phyloP scores from a whole-genome alignment of 1,139 yeast species.

The Taphrina betulina region DNA sequence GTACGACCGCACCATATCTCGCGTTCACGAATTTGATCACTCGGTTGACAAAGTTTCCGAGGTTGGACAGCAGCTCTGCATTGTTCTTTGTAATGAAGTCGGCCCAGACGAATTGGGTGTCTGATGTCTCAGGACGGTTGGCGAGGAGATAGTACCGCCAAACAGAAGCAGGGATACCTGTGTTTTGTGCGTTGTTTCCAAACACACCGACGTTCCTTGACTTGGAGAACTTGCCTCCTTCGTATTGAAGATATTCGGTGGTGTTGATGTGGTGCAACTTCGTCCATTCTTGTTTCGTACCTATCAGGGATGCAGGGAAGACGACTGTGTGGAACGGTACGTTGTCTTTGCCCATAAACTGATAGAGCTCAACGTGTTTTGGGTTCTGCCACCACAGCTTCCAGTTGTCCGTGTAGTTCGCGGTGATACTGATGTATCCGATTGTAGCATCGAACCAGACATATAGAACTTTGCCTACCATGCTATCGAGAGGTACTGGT shows the following conservation, averaged over 20 bases:
- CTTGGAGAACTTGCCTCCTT: constrained; percentile 96
- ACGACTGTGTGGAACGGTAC: constrained; percentile 98
- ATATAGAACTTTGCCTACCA: constrained; percentile 82
- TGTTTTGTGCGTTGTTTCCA: constrained; percentile 94
- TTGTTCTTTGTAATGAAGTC: constrained; percentile 93
- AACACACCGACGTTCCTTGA: constrained; percentile 96
- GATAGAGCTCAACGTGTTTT: constrained; percentile 78
- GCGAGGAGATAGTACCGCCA: constrained; percentile 96
- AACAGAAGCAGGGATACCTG: constrained; percentile 85
- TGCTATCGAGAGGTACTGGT: constrained; percentile 80
- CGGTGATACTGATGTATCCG: constrained; percentile 94
- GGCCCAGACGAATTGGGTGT: constrained; percentile 94
- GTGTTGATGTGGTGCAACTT: constrained; percentile 86
- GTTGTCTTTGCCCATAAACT: constrained; percentile 99
- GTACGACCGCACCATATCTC: constrained; percentile 87
- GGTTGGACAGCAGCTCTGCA: constrained; percentile 86
- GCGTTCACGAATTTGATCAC: constrained; percentile 84
- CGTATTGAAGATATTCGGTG: constrained; percentile 94
- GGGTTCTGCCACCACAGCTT: constrained; percentile 93
- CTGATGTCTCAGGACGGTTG: constrained; percentile 92
- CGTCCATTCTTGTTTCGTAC: constrained; percentile 88
- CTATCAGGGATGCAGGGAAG: constrained; percentile 88
- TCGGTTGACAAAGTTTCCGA: constrained; percentile 96
- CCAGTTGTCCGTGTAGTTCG: constrained; percentile 80
- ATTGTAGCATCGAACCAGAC: constrained; percentile 99